These are phyloP conservation scores for Sugiyamaella qingdaonensis DNA, from an alignment of 805 yeast species.

Conservation along the genomic window DNA sequence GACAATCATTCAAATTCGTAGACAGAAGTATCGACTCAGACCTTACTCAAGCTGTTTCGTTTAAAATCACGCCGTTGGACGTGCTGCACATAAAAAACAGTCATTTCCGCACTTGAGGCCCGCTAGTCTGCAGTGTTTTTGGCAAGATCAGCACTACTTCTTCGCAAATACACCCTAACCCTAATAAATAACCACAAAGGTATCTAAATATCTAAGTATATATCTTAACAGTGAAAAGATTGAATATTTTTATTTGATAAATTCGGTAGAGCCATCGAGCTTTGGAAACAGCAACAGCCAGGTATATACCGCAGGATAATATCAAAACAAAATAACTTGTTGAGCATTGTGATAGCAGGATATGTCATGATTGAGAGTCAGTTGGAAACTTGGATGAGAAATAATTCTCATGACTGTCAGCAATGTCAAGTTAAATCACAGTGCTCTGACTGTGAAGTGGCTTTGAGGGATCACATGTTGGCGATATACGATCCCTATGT, in stretches of 20 bases:
- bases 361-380: neutral
- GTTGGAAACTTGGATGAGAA: neutral
- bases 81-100: neutral
- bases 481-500: slow-evolving; percentile 10
- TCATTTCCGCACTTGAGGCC: too few species aligned
- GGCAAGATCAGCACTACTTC: too few species aligned
- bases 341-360: too few species aligned
- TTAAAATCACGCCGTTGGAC: neutral
- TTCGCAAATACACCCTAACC: neutral
- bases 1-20: neutral
- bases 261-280: too few species aligned
- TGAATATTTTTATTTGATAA: too few species aligned
- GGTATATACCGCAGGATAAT: too few species aligned
- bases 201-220: neutral
- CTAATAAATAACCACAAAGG: slow-evolving; percentile 7
- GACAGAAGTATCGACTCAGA: neutral
- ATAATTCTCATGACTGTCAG: neutral
- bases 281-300: too few species aligned
- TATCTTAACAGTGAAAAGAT: too few species aligned
- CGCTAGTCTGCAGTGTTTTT: too few species aligned
- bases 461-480: slow-evolving; percentile 8
- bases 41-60: neutral
- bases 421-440: neutral
- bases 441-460: slow-evolving; percentile 12
- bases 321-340: too few species aligned